Evolutionary conservation across 129 eudicot genomes (phyloP).

Genomic region (Smallanthus sonchifolius): DNA sequence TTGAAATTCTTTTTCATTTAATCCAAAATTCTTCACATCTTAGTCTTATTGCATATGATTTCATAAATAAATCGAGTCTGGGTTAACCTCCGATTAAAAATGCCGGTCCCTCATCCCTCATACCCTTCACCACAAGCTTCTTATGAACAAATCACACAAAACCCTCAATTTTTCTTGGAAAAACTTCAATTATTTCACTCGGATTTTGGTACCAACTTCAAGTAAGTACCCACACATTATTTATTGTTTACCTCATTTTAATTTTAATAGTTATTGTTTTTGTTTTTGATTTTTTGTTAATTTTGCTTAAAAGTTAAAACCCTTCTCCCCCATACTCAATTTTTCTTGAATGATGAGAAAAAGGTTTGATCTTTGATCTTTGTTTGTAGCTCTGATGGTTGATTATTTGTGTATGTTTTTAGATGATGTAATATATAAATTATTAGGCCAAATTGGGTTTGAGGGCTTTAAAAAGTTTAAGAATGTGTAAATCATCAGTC

Average conservation of each 20-base stretch:
- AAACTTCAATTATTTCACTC: constrained; percentile 63
- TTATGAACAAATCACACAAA: constrained; percentile 45
- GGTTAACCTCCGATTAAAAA: too few relatives aligned
- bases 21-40: too few relatives aligned
- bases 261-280: too few relatives aligned
- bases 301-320: too few relatives aligned
- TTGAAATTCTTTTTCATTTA: too few relatives aligned
- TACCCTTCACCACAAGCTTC: constrained; percentile 69
- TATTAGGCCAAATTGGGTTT: background rate
- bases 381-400: constrained; percentile 1
- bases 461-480: background rate
- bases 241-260: background rate
- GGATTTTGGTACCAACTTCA: constrained; percentile 50
- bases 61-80: too few relatives aligned
- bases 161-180: constrained; percentile 47
- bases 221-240: constrained; percentile 29
- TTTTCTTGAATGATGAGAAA: background rate
- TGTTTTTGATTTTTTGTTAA: too few relatives aligned
- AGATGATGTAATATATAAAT: background rate
- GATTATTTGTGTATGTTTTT: constrained; percentile 1
- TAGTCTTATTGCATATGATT: too few relatives aligned
- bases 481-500: constrained; percentile 8
- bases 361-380: constrained; percentile 6
- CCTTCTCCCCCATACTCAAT: background rate
- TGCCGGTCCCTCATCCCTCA: background rate